Evolutionary conservation across 164 flowering plant genomes (phyloP), one percentile per base, ranked within the genome.

Genomic region (Protea cynaroides): DNA sequence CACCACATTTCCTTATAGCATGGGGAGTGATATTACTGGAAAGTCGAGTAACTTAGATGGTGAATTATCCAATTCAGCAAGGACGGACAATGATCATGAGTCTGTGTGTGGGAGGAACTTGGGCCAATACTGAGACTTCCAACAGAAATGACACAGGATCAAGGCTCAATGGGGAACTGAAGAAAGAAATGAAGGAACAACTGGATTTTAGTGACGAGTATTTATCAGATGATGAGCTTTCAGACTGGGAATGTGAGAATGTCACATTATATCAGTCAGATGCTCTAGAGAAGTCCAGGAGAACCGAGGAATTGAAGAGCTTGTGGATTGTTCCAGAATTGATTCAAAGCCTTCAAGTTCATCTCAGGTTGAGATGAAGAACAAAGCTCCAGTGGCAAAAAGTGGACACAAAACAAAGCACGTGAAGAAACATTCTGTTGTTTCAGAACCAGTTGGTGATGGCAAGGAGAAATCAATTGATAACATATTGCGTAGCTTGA

Each of bases 91-190:
- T 61, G 79, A 76, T 62, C 14, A 4, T 55, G 87, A 80, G 52
- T 82, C 81, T 58, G 44, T 51, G 44, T 51, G 23, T 91, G 84
- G 87, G 91, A 83, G 22, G 97, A 87, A 71, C 87, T 87, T 46
- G 96, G 96, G 8, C 96, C 96, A 53, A 67, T 86, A 64, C 76
- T 7, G 51, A 38, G 43, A 11, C 65, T 50, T 44, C 69, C 19
- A 24, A 58, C 49, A 62, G 29, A 38, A 61, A 54, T 37, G 66
- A 29, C 46, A 17, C 1, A 61, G 69, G 61, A 46, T 56, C 67
- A 3, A 44, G 17, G 11, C 24, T 43, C 4, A 56, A 44, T 24
- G 43, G 52, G 25, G 52, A 59, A 59, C 40, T 19, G 17, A 53
- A 61, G 37, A 68, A 50, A 49, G 63, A 54, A 19, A 19, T 17